Conservation (phyloP, 2,329 filamentous ascomycete genomes). For the Leptodontidium sp. region DNA sequence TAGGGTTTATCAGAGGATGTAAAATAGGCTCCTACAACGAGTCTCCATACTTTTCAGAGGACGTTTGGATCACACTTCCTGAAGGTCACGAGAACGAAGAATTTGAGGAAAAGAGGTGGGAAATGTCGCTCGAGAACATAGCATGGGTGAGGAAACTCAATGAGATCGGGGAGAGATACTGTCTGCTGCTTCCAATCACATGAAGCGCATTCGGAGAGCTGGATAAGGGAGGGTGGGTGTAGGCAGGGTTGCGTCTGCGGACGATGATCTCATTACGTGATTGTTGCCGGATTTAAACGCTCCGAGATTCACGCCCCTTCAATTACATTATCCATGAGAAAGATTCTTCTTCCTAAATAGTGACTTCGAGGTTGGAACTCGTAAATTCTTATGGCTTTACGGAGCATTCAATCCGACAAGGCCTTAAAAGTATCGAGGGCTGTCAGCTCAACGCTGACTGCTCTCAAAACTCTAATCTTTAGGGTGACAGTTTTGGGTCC, state of each 20-base stretch:
- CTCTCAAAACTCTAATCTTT: no score
- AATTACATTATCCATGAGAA: not conserved
- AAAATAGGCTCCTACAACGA: not conserved
- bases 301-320: not conserved
- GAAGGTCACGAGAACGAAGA: not conserved
- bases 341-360: not conserved
- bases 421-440: slow-evolving; percentile 2
- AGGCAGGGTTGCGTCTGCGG: not conserved
- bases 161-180: not conserved
- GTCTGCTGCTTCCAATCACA: slow-evolving; percentile 1
- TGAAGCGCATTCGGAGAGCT: slow-evolving; percentile 1
- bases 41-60: not conserved
- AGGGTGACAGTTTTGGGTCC: no score
- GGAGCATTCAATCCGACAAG: not conserved
- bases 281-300: not conserved
- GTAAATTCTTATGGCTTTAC: slow-evolving; percentile 5
- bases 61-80: slow-evolving; percentile 3
- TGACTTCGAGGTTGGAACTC: not conserved
- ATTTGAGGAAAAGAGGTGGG: slow-evolving; percentile 2
- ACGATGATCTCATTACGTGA: not conserved
- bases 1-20: not conserved
- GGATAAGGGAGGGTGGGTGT: not conserved
- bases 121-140: slow-evolving; percentile 1
- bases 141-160: not conserved
- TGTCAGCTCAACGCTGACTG: no score